A percentile compares a stretch with the other conserved stretches of the same genome.
Conservation (phyloP, 2,329 filamentous ascomycete genomes). For the Calonectria pseudoreteaudii region DNA sequence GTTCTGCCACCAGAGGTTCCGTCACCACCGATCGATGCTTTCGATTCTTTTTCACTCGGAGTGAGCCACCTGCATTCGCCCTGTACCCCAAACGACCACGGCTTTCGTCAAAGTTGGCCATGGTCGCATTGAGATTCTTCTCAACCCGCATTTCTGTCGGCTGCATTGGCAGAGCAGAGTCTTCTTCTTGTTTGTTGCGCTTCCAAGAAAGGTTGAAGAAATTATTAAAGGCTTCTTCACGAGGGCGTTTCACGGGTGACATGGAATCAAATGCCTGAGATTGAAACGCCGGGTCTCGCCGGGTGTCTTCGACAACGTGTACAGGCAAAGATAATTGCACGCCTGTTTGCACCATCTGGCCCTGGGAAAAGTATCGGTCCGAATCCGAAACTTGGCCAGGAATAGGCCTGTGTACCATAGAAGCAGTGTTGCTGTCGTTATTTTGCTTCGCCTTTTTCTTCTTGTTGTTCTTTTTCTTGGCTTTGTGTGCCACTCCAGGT, state of each 20-base stretch:
- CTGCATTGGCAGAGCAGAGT: not conserved
- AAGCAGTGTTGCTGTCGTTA: not conserved
- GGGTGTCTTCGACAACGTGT: not conserved
- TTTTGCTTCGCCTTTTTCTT: conserved; percentile 39
- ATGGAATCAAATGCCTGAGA: not conserved
- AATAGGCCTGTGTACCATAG: not conserved
- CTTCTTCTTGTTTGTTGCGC: conserved; percentile 25
- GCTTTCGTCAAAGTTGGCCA: conserved; percentile 21
- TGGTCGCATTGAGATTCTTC: conserved; percentile 14
- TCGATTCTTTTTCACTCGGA: conserved; percentile 47
- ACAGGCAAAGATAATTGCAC: not conserved
- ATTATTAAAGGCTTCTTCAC: conserved; percentile 24
- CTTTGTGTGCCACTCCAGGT: conserved; percentile 11
- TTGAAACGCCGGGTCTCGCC: not conserved
- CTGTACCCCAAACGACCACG: conserved; percentile 40
- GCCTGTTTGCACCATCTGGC: not conserved
- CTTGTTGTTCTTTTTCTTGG: conserved; percentile 37
- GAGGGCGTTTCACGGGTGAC: conserved; percentile 28
- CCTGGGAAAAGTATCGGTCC: not conserved
- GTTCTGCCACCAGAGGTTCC: conserved; percentile 30
- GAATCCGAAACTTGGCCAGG: not conserved
- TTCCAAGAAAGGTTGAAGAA: conserved; percentile 22
- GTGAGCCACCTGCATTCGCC: conserved; percentile 47
- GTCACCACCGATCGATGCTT: conserved; percentile 34
- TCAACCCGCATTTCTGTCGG: not conserved